These are phyloP conservation scores for Ceratocystis cacaofunesta DNA, from an alignment of 2,329 filamentous ascomycete genomes.

Conservation along the genomic window DNA sequence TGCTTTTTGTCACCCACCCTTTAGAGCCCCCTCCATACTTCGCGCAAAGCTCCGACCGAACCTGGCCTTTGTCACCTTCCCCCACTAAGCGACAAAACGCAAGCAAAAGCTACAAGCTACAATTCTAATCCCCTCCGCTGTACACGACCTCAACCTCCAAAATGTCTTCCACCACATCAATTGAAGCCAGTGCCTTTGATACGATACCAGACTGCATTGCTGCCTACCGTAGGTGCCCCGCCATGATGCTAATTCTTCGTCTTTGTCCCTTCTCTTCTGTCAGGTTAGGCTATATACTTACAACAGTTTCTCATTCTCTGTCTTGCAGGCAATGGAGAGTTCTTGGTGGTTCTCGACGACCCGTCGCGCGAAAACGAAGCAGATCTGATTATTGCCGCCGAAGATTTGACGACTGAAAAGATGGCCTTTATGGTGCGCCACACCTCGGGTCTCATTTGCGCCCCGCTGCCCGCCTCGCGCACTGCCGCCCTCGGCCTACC, in stretches of 20 bases:
- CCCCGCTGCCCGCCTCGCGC: constrained; percentile 57
- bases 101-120: background rate
- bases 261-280: background rate
- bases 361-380: constrained; percentile 92
- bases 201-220: constrained; percentile 49
- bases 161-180: constrained; percentile 37
- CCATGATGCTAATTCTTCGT: background rate
- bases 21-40: background rate
- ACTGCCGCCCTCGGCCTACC: constrained; percentile 61
- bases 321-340: constrained; percentile 57
- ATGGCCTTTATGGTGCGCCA: constrained; percentile 94
- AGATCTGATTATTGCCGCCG: constrained; percentile 87
- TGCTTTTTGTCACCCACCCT: background rate
- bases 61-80: background rate
- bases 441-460: constrained; percentile 82
- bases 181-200: constrained; percentile 43
- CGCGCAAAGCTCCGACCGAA: background rate
- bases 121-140: background rate
- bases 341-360: constrained; percentile 90
- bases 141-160: constrained; percentile 12
- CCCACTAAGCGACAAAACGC: constrained; percentile 5
- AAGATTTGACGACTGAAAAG: constrained; percentile 70
- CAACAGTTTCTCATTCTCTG: constrained; percentile 14
- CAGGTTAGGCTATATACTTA: background rate
- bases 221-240: constrained; percentile 42